These are phyloP conservation scores for Apostasia shenzhenica DNA, from an alignment of 106 monocot genomes.

Conservation along the genomic window DNA sequence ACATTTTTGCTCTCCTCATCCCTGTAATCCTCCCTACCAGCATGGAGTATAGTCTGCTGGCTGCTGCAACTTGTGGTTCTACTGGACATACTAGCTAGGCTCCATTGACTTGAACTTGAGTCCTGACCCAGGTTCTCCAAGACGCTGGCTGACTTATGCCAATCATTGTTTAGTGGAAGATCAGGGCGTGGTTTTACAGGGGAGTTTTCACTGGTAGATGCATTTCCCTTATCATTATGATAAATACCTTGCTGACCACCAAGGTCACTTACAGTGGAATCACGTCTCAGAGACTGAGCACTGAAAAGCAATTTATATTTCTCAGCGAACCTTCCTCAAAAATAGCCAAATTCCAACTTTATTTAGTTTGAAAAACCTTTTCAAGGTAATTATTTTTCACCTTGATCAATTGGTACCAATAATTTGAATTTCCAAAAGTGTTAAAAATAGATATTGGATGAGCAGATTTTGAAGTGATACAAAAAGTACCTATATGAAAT, in stretches of 20 bases:
- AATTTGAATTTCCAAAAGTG: conserved; percentile 1
- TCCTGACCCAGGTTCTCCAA: neutral
- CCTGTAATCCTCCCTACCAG: neutral
- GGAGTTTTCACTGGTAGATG: conserved; percentile 6
- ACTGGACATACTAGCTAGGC: neutral
- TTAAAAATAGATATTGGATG: neutral
- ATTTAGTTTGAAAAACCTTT: neutral
- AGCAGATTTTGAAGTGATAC: neutral
- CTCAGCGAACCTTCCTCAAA: neutral
- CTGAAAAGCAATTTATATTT: neutral
- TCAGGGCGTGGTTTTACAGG: neutral
- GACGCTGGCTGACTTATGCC: neutral
- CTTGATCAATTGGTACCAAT: neutral
- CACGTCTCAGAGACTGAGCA: neutral
- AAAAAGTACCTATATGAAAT: conserved; percentile 25
- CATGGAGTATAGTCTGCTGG: conserved; percentile 1
- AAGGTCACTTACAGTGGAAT: conserved; percentile 4
- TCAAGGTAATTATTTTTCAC: neutral
- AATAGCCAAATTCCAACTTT: neutral
- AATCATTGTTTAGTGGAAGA: neutral
- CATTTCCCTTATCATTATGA: conserved; percentile 11
- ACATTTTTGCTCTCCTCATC: neutral
- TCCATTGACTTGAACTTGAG: neutral
- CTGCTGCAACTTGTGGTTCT: neutral
- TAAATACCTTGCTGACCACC: conserved; percentile 1